A percentile compares a stretch with the other conserved stretches of the same genome.
phyloP scores from a whole-genome alignment of 2,329 filamentous ascomycete species.

The Ophiostoma quercus region DNA sequence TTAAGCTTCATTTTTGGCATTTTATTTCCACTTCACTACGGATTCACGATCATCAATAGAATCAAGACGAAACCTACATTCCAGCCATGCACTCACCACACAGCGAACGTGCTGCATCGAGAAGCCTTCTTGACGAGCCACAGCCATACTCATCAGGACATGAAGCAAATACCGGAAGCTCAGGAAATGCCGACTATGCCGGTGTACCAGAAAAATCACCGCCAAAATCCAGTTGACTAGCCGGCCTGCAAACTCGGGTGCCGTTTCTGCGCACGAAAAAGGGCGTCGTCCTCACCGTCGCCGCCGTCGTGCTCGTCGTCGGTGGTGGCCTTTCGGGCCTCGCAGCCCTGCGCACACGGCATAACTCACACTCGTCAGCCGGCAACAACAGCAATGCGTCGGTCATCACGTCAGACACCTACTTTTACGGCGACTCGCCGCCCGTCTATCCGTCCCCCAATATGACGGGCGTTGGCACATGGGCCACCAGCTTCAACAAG shows the following conservation, averaged over 20 bases:
- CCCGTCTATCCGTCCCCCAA: slow-evolving; percentile 49
- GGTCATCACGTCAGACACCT: slow-evolving; percentile 39
- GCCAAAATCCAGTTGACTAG: slow-evolving; percentile 30
- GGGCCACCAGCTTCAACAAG: slow-evolving; percentile 61
- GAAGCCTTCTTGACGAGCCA: slow-evolving; percentile 12
- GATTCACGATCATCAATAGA: background rate
- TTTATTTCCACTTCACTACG: background rate
- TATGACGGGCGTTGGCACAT: slow-evolving; percentile 57
- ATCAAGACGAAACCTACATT: background rate
- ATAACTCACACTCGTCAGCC: background rate
- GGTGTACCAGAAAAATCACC: background rate
- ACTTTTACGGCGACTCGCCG: slow-evolving; percentile 48
- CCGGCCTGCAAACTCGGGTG: slow-evolving; percentile 30
- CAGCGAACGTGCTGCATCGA: background rate
- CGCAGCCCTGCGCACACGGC: slow-evolving; percentile 32
- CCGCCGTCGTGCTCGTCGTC: slow-evolving; percentile 33
- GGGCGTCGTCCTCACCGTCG: slow-evolving; percentile 30
- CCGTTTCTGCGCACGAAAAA: slow-evolving; percentile 33
- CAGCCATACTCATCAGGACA: background rate
- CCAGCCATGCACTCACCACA: background rate
- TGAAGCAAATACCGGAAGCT: no score
- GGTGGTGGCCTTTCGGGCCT: slow-evolving; percentile 36
- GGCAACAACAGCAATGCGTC: background rate
- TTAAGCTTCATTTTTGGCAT: background rate
- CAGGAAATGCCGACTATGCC: background rate